phyloP scores from a whole-genome alignment of 345 rosid species.

The Linum trigynum region DNA sequence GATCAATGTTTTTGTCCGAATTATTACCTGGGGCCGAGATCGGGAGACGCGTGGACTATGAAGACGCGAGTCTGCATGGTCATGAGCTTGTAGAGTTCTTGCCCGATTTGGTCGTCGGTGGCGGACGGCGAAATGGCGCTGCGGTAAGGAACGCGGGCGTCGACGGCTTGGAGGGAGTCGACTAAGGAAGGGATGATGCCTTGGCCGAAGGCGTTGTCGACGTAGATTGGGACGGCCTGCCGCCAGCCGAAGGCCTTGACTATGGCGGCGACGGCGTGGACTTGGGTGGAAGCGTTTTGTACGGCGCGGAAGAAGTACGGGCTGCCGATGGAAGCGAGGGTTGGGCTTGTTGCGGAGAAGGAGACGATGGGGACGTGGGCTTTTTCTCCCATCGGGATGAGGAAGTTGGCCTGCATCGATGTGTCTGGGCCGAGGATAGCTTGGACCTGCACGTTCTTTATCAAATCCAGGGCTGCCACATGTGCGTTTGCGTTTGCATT shows the following conservation, averaged over 20 bases:
- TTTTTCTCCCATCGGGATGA: constrained; percentile 22
- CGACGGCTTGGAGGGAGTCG: constrained; percentile 21
- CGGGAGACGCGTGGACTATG: constrained; percentile 27
- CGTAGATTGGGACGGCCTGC: constrained; percentile 26
- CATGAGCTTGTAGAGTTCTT: constrained; percentile 23
- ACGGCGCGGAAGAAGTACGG: constrained; percentile 24
- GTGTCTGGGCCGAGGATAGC: constrained; percentile 34
- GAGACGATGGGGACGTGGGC: constrained; percentile 33
- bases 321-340: constrained; percentile 8
- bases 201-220: constrained; percentile 27
- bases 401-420: constrained; percentile 27
- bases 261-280: constrained; percentile 18
- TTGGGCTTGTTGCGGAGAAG: constrained; percentile 25
- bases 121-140: constrained; percentile 20
- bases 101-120: constrained; percentile 7
- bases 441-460: constrained; percentile 27
- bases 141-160: constrained; percentile 15
- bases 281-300: constrained; percentile 24
- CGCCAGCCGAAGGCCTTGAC: constrained; percentile 30
- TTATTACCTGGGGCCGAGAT: constrained; percentile 15
- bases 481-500: not conserved
- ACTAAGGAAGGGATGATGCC: constrained; percentile 25
- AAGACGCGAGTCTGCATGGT: constrained; percentile 30
- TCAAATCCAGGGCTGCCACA: constrained; percentile 28
- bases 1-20: no score